Evolutionary conservation across 345 rosid genomes (phyloP), one percentile per base, ranked within the genome.

Genomic region (Dipteronia sinensis): DNA sequence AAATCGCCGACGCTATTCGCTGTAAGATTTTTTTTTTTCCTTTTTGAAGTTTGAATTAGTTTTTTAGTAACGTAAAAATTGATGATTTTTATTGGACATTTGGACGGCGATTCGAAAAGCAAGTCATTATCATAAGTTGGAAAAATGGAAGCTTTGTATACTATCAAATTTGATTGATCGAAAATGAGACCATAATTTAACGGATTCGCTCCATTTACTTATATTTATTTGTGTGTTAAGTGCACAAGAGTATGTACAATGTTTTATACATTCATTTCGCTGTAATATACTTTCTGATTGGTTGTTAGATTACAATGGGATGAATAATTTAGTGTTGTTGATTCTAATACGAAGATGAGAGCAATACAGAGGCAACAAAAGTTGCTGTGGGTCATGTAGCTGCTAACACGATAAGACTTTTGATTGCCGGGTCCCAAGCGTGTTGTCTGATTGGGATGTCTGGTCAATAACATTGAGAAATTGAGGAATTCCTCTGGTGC

Each of bases 351-450:
- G 90, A 90, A 76, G 92, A 90, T 69, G 84, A 83, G 78, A 74
- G 80, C 67, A 70, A 78, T 44, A 61, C 25, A 2, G 88, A 86
- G 65, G 81, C 81, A 56, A 75, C 76, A 13, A 83, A 83, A 66
- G 75, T 65, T 61, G 76, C 82, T 61, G 77, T 81, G 0, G 92
- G 87, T 17, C 92, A 87, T 82, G 84, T 87, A 6, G 92, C 90
- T 78, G 91, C 92, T 8, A 90, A 87, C 78, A 82, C 89, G 0
- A 71, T 90, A 69, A 65, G 91, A 72, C 85, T 90, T 42, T 77
- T 90, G 84, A 89, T 90, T 65, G 92, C 91, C 12, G 94, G 91
- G 31, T 83, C 92, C 0, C 94, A 90, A 77, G 92, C 94, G 91
- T 90, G 40, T 78, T 82, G 68, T 87, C 27, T 27, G 27, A 27